A percentile compares a stretch with the other conserved stretches of the same genome.
These are phyloP conservation scores for Mortierella hygrophila DNA, from an alignment of 192 early-diverging fungal genomes.

Conservation along the genomic window DNA sequence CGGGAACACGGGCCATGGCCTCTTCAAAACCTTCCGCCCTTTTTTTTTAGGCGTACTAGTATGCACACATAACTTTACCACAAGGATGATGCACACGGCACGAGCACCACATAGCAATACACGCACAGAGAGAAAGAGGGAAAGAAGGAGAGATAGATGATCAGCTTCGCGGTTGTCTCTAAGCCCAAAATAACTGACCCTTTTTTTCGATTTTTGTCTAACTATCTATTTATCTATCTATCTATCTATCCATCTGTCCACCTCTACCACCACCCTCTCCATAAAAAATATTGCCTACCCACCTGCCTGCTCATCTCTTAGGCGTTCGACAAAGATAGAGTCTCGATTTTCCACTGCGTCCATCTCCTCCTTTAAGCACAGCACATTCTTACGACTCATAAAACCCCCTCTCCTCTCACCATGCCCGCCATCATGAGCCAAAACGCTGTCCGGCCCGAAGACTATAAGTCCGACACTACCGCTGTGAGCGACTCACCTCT, in stretches of 20 bases:
- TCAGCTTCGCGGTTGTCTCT: background rate
- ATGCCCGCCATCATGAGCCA: constrained; percentile 44
- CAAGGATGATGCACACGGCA: background rate
- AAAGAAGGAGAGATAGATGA: background rate
- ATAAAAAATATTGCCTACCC: background rate
- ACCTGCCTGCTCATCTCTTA: background rate
- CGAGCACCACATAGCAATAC: background rate
- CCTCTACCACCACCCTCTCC: background rate
- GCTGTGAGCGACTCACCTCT: background rate
- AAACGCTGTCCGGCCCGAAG: constrained; percentile 30
- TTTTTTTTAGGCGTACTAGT: background rate
- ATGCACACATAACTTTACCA: background rate
- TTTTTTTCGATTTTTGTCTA: background rate
- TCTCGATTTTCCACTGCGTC: background rate
- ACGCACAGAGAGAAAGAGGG: no score
- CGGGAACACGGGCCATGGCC: background rate
- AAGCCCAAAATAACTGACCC: background rate
- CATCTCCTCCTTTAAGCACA: background rate
- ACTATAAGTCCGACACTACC: background rate
- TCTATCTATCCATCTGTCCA: background rate
- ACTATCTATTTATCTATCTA: background rate
- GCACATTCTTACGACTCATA: background rate
- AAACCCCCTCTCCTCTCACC: background rate
- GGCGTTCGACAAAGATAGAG: background rate
- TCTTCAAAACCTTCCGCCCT: background rate